Percentiles rank a stretch among this genome's conserved stretches.
These are phyloP conservation scores for Arthonia radiata DNA, from an alignment of 495 filamentous ascomycete species.

Conservation along the genomic window DNA sequence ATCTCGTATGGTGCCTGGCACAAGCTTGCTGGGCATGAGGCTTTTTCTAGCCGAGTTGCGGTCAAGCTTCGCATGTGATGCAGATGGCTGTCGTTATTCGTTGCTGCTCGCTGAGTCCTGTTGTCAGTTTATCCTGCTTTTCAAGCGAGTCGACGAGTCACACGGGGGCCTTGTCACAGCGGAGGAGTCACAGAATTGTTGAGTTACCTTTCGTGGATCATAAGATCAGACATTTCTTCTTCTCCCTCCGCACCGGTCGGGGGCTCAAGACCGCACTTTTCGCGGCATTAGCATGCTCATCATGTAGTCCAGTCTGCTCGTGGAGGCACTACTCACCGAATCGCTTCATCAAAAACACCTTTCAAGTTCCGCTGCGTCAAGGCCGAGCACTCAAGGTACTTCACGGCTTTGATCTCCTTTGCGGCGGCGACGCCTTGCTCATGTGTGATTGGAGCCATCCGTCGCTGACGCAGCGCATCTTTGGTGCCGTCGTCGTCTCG, in stretches of 20 bases:
- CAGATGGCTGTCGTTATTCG: not conserved
- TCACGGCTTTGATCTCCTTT: slow-evolving; percentile 79
- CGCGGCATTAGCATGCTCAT: slow-evolving; percentile 6
- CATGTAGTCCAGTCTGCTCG: slow-evolving; percentile 5
- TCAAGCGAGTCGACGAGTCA: not conserved
- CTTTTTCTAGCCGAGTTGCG: not conserved
- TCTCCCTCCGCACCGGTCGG: slow-evolving; percentile 33
- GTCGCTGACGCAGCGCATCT: slow-evolving; percentile 52
- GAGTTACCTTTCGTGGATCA: no score
- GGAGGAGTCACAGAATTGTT: slow-evolving; percentile 2
- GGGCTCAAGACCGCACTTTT: slow-evolving; percentile 63
- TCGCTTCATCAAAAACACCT: slow-evolving; percentile 94
- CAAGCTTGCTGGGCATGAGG: no score
- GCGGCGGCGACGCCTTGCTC: slow-evolving; percentile 62
- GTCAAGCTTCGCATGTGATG: slow-evolving; percentile 1
- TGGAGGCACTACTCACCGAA: slow-evolving; percentile 35
- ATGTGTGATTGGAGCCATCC: slow-evolving; percentile 81
- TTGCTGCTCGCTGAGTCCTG: no score
- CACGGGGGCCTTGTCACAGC: not conserved
- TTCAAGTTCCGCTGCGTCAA: slow-evolving; percentile 88
- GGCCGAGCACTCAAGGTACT: slow-evolving; percentile 96
- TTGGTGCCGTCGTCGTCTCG: slow-evolving; percentile 68
- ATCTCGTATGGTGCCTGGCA: no score
- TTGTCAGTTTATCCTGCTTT: no score
- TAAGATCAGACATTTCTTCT: slow-evolving; percentile 60